A percentile compares a stretch with the other conserved stretches of the same genome.
Evolutionary conservation across 805 yeast species (phyloP).

Genomic region (Candida pini): DNA sequence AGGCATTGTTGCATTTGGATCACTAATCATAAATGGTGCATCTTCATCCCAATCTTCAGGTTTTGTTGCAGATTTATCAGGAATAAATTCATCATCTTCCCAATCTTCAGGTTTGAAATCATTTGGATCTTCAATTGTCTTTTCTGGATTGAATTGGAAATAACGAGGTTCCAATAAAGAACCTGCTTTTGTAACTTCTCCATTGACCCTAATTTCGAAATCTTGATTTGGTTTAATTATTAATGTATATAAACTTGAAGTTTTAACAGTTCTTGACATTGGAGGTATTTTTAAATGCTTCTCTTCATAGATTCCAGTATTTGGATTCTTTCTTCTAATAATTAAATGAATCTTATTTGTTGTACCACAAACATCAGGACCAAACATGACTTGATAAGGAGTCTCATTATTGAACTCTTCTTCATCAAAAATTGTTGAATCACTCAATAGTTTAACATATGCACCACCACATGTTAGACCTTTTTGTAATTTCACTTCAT

Average conservation of each 20-base stretch:
- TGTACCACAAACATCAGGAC: conserved; percentile 87
- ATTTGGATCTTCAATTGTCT: conserved; percentile 47
- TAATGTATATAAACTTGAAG: conserved; percentile 71
- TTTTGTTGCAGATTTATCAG: conserved; percentile 63
- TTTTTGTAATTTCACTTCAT: conserved; percentile 80
- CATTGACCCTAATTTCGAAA: conserved; percentile 79
- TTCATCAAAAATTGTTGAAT: conserved; percentile 29
- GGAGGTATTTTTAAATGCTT: conserved; percentile 68
- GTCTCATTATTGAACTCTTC: conserved; percentile 55
- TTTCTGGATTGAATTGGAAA: conserved; percentile 63
- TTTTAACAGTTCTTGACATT: conserved; percentile 49
- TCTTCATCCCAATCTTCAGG: conserved; percentile 85
- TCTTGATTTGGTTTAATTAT: conserved; percentile 59
- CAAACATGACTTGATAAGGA: conserved; percentile 85
- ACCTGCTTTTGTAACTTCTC: conserved; percentile 67
- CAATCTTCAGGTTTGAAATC: conserved; percentile 73
- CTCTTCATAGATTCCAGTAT: conserved; percentile 55
- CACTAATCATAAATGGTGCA: conserved; percentile 58
- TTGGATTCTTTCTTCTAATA: conserved; percentile 51
- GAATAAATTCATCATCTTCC: conserved; percentile 65
- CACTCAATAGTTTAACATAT: conserved; percentile 66
- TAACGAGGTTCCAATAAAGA: conserved; percentile 48
- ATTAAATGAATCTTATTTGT: conserved; percentile 78
- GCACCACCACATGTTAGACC: conserved; percentile 87
- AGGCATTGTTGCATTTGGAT: conserved; percentile 66